phyloP scores from a whole-genome alignment of 2,329 filamentous ascomycete genomes.

The Colletotrichum karsti region DNA sequence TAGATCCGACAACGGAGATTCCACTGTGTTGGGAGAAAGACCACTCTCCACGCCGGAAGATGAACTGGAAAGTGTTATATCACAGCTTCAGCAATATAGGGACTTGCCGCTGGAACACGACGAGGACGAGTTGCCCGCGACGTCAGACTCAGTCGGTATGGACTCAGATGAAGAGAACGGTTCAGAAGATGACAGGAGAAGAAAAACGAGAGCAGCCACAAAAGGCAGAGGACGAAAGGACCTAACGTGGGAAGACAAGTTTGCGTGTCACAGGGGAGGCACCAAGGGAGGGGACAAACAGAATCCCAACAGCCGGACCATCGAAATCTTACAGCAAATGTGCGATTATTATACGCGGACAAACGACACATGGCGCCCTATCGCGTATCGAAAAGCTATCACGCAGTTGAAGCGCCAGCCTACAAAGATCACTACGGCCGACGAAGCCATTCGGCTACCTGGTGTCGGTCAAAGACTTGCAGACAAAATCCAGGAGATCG shows the following conservation, averaged over 20 bases:
- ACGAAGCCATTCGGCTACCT: slow-evolving; percentile 73
- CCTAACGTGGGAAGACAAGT: slow-evolving; percentile 54
- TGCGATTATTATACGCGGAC: slow-evolving; percentile 77
- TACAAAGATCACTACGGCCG: slow-evolving; percentile 70
- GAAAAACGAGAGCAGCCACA: slow-evolving; percentile 34
- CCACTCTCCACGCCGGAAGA: slow-evolving; percentile 46
- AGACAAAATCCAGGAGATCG: slow-evolving; percentile 90
- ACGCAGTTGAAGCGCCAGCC: slow-evolving; percentile 74
- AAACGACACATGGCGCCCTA: slow-evolving; percentile 80
- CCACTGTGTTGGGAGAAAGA: background rate
- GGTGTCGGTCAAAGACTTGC: slow-evolving; percentile 79
- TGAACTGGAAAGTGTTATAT: slow-evolving; percentile 71
- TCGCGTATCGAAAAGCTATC: slow-evolving; percentile 82
- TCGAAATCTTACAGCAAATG: slow-evolving; percentile 82
- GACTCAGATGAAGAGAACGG: slow-evolving; percentile 26
- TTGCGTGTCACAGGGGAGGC: slow-evolving; percentile 63
- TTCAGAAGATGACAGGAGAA: slow-evolving; percentile 37
- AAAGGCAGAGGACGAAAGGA: slow-evolving; percentile 36
- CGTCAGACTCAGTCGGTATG: slow-evolving; percentile 30
- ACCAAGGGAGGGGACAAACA: slow-evolving; percentile 48
- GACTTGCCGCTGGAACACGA: slow-evolving; percentile 64
- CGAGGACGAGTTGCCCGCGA: slow-evolving; percentile 48
- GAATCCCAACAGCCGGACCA: slow-evolving; percentile 80
- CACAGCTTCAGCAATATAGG: slow-evolving; percentile 66
- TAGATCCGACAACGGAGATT: background rate